A percentile compares a stretch with the other conserved stretches of the same genome.
phyloP scores from a whole-genome alignment of 1,284 basidiomycete genomes.

The Trametes pubescens region DNA sequence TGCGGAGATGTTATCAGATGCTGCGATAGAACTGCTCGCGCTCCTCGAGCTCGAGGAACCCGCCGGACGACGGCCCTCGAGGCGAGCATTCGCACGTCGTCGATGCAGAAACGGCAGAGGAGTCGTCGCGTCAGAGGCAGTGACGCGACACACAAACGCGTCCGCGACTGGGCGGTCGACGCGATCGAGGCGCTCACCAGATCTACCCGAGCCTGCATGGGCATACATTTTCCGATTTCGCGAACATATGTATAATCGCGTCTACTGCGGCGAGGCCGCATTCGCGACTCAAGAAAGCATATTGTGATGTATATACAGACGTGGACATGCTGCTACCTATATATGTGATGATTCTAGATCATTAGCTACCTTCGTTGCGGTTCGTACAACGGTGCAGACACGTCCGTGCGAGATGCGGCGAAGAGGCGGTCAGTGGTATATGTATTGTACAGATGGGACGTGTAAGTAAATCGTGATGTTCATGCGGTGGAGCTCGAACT shows the following conservation, averaged over 20 bases:
- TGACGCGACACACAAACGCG: slow-evolving; percentile 26
- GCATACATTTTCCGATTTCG: not conserved
- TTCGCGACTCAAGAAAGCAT: not conserved
- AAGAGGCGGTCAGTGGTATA: slow-evolving; percentile 27
- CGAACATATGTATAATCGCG: not conserved
- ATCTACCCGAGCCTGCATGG: slow-evolving; percentile 26
- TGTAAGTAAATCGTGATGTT: slow-evolving; percentile 23
- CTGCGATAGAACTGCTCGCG: slow-evolving; percentile 28
- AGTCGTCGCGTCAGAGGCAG: slow-evolving; percentile 1
- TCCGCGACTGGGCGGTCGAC: slow-evolving; percentile 15
- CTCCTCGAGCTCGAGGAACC: slow-evolving; percentile 33
- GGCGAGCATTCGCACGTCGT: slow-evolving; percentile 33
- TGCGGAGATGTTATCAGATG: slow-evolving; percentile 44
- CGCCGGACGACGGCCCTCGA: slow-evolving; percentile 28
- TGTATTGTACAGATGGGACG: slow-evolving; percentile 25
- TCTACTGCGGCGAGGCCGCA: not conserved
- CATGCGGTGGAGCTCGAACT: slow-evolving; percentile 23
- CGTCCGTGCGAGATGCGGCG: slow-evolving; percentile 18
- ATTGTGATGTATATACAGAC: slow-evolving; percentile 24
- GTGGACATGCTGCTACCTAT: slow-evolving; percentile 9
- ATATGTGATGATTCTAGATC: slow-evolving; percentile 9
- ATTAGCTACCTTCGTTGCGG: slow-evolving; percentile 20
- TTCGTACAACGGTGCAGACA: slow-evolving; percentile 15
- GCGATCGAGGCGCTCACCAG: slow-evolving; percentile 33
- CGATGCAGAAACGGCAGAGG: not conserved